These are phyloP conservation scores for Pharnaceum exiguum DNA, from an alignment of 148 eudicot species.

Conservation along the genomic window DNA sequence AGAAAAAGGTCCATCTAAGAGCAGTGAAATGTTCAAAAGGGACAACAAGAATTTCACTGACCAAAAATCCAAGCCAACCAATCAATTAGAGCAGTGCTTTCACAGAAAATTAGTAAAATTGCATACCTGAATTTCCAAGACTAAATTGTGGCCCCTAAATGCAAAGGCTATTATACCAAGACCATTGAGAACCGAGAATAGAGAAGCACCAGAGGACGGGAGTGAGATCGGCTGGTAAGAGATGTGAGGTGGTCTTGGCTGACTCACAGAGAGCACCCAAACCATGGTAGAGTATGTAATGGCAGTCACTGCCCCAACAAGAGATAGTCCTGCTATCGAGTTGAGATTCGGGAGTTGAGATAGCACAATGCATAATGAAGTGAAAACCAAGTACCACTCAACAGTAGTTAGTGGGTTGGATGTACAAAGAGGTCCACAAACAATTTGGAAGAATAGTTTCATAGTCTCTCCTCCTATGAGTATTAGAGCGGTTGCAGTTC, in stretches of 20 bases:
- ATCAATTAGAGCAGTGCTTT: neutral
- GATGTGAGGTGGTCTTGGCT: slow-evolving; percentile 61
- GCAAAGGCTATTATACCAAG: slow-evolving; percentile 97
- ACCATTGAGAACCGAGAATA: slow-evolving; percentile 76
- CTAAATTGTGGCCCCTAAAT: slow-evolving; percentile 90
- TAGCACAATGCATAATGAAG: slow-evolving; percentile 80
- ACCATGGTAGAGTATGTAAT: slow-evolving; percentile 90
- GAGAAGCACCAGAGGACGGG: slow-evolving; percentile 61
- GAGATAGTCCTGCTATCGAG: slow-evolving; percentile 95
- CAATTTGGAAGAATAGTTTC: slow-evolving; percentile 88
- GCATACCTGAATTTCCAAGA: slow-evolving; percentile 88
- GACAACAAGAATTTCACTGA: no score
- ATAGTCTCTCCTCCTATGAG: slow-evolving; percentile 96
- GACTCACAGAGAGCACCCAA: slow-evolving; percentile 94
- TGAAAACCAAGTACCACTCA: slow-evolving; percentile 97
- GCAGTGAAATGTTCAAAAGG: no score
- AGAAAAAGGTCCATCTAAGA: no score
- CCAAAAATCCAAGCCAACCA: slow-evolving; percentile 8
- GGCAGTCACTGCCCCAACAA: slow-evolving; percentile 93
- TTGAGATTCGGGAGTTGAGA: slow-evolving; percentile 95
- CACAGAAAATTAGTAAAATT: neutral
- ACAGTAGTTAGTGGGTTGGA: slow-evolving; percentile 96
- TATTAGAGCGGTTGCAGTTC: slow-evolving; percentile 90
- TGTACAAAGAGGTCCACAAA: slow-evolving; percentile 85
- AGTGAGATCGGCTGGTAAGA: slow-evolving; percentile 65